Evolutionary conservation across 2,329 filamentous ascomycete species (phyloP), one percentile per base, ranked within the genome.

Genomic region (Pseudocercospora ulei): DNA sequence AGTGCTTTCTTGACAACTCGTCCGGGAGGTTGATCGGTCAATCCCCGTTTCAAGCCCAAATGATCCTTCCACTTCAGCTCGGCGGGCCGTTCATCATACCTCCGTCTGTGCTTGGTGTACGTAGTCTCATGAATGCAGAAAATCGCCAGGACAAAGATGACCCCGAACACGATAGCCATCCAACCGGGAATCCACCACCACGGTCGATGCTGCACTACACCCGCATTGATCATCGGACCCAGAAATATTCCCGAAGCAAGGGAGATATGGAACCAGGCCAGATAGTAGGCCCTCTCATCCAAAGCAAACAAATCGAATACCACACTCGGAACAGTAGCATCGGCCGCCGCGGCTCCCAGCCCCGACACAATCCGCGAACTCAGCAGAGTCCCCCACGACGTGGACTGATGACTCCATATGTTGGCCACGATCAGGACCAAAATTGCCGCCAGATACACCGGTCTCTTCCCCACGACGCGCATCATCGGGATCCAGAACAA

Each of bases 251-350:
- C 62, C 12, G 50, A 49, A 0, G 58, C 54, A 30, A 65, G 41
- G 4, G 61, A 57, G 5, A 62, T 39, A 28, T 62, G 55, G 33
- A 65, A 64, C 23, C 59, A 53, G 60, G 64, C 63, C 51, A 64
- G 51, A 23, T 55, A 58, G 23, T 57, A 53, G 1, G 60, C 62
- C 7, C 61, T 53, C 25, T 62, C 51, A 11, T 61, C 51, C 5
- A 54, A 44, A 19, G 50, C 53, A 22, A 63, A 60, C 49, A 64
- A 52, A 33, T 65, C 62, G 2, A 54, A 52, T 1, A 62, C 62
- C 0, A 59, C 54, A 6, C 56, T 56, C 0, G 60, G 58, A 1
- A 62, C 59, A 1, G 57, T 57, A 2, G 60, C 61, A 46, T 62
- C 58, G 1, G 58, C 60, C 11, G 59, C 59, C 0, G 59, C 37